Evolutionary conservation across 495 filamentous ascomycete species (phyloP), one percentile per base, ranked within the genome.

Genomic region (Aspergillus incahuasiensis): DNA sequence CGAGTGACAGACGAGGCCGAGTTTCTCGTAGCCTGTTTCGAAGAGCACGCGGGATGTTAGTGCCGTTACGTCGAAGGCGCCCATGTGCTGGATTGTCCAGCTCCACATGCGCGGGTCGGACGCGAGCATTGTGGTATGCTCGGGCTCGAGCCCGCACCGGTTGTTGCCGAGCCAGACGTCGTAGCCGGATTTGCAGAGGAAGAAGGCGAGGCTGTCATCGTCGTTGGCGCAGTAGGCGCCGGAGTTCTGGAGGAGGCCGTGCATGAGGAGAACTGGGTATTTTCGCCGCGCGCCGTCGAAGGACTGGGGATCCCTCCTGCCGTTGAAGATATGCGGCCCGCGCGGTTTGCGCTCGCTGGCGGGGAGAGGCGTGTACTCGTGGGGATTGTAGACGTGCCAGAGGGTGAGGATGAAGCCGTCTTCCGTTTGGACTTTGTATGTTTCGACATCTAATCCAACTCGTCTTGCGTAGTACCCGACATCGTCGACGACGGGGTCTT

Each of bases 121-220:
- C 55, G 86, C 82, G 1, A 76, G 74, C 42, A 97, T 75, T 12
- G 85, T 73, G 1, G 79, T 81, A 61, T 97, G 92, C 57, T 83
- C 77, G 2, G 92, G 91, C 1, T 79, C 64, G 65, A 92, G 87
- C 12, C 92, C 94, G 66, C 94, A 97, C 20, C 92, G 85, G 64
- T 96, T 96, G 68, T 96, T 96, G 6, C 94, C 92, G 5, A 97
- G 79, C 92, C 92, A 97, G 48, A 97, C 90, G 67, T 97, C 92
- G 70, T 89, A 97, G n/a, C 92, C 92, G 0, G 80, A 85, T 67
- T 96, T 96, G 75, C 86, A 89, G 24, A 97, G 84, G 66, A 82
- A 96, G 72, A 97, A 97, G 8, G 94, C 92, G 15, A 97, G 78
- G 20, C 86, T 91, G 63, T 89, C 84, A 59, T 96, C 90, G 66